Evolutionary conservation across 495 filamentous ascomycete genomes (phyloP).

Genomic region (Penicillium alfredii): DNA sequence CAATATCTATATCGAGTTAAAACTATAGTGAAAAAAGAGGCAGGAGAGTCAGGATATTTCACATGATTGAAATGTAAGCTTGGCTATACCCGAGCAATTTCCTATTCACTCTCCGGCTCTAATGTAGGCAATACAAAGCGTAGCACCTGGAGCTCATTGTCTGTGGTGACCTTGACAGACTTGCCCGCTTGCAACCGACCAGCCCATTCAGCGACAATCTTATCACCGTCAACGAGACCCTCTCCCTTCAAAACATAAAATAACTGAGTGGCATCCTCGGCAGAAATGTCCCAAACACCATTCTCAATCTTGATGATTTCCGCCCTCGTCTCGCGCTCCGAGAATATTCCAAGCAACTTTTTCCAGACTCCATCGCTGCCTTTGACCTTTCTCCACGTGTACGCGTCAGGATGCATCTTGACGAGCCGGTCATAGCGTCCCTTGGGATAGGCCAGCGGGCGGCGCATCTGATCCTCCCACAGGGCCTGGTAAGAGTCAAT

Average conservation of each 20-base stretch:
- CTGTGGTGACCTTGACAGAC: too few species aligned
- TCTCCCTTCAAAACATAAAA: not conserved
- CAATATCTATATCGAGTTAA: too few species aligned
- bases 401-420: not conserved
- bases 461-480: not conserved
- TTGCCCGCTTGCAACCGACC: too few species aligned
- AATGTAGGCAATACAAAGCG: too few species aligned
- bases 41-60: too few species aligned
- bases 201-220: too few species aligned
- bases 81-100: too few species aligned
- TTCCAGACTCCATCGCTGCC: not conserved
- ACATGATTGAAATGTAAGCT: too few species aligned
- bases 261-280: not conserved
- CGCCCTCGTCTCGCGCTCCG: conserved; percentile 7
- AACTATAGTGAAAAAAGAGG: too few species aligned
- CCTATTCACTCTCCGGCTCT: too few species aligned
- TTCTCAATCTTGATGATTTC: not conserved
- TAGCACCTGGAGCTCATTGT: too few species aligned
- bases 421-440: not conserved
- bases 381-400: not conserved
- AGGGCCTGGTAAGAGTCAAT: not conserved
- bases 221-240: too few species aligned
- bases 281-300: not conserved
- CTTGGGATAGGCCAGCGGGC: not conserved
- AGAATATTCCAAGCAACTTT: conserved; percentile 7